Base-by-base conservation (phyloP, 345 rosid genomes). In the Diplotaxis tenuifolia region DNA sequence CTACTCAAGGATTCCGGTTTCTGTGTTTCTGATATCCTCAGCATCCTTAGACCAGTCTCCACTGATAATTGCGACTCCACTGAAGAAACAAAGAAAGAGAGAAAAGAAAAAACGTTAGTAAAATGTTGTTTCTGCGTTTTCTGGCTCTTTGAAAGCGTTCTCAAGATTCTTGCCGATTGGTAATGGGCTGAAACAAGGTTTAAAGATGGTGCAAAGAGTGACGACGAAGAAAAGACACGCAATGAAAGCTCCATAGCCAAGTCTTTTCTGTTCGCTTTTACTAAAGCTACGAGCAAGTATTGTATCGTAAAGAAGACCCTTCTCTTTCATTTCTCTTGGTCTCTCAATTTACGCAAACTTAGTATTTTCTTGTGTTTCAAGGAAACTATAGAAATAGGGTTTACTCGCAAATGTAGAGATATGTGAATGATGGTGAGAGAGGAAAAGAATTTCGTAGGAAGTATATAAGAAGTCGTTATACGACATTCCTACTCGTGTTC, bases 271-370 rank as follows among this genome's bases (percentile, higher is more conserved):
- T 40, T 89, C 89, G 9, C 76, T 82, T 61, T 76, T 85, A 67
- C 89, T 85, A 65, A 93, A 91, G 82, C 97, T 93, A 74, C 96
- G 83, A 22, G 84, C 81, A 57, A 92, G 80, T 47, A 89, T 71
- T 9, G 85, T 82, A 18, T 85, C 77, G 58, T 73, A 82, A 84
- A 80, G 67, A 67, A 76, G 81, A 58, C 28, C 27, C 34, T 81
- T 78, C 42, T 74, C 82, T 61, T 55, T 45, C 76, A 73, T 55
- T 29, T 29, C 47, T 16, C 32, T 29, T 23, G 9, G 68, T 72
- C 45, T 72, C 45, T 19, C 1, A 29, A 5, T 3, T 40, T 12
- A 65, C 54, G 21, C 42, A 7, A 81, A 18, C 14, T 2, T 15
- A 9, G 19, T 27, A n/a, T n/a, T 72, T 52, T 31, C 72, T 58